These are phyloP conservation scores for Vicia sativa DNA, from an alignment of 306 rosid species.

Conservation along the genomic window DNA sequence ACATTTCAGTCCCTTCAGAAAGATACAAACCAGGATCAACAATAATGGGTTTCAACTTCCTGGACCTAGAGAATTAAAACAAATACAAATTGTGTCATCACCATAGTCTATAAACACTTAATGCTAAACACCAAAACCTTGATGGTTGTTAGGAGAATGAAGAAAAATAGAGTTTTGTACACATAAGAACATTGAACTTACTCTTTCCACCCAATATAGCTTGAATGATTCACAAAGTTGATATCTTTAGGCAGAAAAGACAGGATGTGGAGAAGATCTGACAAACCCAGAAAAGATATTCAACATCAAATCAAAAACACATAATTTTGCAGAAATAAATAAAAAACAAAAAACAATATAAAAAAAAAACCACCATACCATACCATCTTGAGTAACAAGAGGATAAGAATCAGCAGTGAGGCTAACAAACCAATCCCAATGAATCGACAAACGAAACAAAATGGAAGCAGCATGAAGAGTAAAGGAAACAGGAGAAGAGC, in stretches of 20 bases:
- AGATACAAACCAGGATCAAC: constrained; percentile 97
- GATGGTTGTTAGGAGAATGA: too few relatives aligned
- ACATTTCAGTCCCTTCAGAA: constrained; percentile 80
- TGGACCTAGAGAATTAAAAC: constrained; percentile 54
- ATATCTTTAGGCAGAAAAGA: constrained; percentile 85
- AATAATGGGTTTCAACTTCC: constrained; percentile 77
- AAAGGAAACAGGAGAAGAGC: constrained; percentile 68
- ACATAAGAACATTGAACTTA: constrained; percentile 46
- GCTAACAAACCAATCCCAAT: constrained; percentile 89
- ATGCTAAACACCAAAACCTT: too few relatives aligned
- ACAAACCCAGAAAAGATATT: constrained; percentile 38
- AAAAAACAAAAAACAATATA: background rate
- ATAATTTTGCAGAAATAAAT: background rate
- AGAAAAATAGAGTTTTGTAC: too few relatives aligned
- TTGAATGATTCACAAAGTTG: constrained; percentile 90
- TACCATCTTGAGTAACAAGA: constrained; percentile 91
- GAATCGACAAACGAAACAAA: constrained; percentile 62
- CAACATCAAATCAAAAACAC: constrained; percentile 34
- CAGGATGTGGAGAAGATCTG: constrained; percentile 93
- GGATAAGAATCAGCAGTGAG: constrained; percentile 76
- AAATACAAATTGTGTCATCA: constrained; percentile 14
- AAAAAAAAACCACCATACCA: constrained; percentile 30
- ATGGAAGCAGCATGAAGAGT: constrained; percentile 85
- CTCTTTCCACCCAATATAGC: constrained; percentile 98
- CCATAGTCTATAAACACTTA: constrained; percentile 10